These are phyloP conservation scores for Rosa hybrid DNA, from an alignment of 331 rosid genomes.

Conservation along the genomic window DNA sequence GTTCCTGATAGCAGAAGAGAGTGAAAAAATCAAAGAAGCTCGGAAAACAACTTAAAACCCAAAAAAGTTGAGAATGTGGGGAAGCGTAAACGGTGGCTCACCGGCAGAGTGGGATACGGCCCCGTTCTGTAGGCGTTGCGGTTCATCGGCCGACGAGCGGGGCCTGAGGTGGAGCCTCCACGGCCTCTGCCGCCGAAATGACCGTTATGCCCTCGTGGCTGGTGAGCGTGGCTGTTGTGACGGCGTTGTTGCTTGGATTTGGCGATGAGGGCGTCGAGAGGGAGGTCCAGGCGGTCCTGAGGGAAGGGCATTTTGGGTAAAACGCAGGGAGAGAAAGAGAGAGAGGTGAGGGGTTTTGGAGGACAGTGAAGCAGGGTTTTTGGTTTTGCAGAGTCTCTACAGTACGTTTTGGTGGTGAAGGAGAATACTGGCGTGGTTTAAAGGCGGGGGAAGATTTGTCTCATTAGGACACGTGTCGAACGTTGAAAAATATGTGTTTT, in stretches of 20 bases:
- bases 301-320: slow-evolving; percentile 18
- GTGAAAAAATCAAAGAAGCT: not conserved
- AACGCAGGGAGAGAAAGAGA: not conserved
- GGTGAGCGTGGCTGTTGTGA: not conserved
- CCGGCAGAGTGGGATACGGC: slow-evolving; percentile 31
- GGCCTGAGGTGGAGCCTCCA: slow-evolving; percentile 27
- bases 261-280: slow-evolving; percentile 37
- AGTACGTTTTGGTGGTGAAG: not conserved
- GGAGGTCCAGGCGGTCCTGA: slow-evolving; percentile 25
- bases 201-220: not conserved
- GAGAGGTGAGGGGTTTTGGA: not conserved
- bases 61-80: not conserved
- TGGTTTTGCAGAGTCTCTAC: not conserved
- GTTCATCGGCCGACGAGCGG: slow-evolving; percentile 5
- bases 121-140: slow-evolving; percentile 11
- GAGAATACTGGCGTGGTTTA: not conserved
- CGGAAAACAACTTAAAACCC: not conserved
- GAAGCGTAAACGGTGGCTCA: not conserved
- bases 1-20: not conserved
- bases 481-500: no score
- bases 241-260: not conserved
- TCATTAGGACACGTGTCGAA: not conserved
- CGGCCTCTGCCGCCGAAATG: slow-evolving; percentile 10
- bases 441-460: not conserved
- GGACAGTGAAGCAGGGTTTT: not conserved